Evolutionary conservation across 1,284 basidiomycete species (phyloP), one percentile per base, ranked within the genome.

Genomic region (Ustilago lituana): DNA sequence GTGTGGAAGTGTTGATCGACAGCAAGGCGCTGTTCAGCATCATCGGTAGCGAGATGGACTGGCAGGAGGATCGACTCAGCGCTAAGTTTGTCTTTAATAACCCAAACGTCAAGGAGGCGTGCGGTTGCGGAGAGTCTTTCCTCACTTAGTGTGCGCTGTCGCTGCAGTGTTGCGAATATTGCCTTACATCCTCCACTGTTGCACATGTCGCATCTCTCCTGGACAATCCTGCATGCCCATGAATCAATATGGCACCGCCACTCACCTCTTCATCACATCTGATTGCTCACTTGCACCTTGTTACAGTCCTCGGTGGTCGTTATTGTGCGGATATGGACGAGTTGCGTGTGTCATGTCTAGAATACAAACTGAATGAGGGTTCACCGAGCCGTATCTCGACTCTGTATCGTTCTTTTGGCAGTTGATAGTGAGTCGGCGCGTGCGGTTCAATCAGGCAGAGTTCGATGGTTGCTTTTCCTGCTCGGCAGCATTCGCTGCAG

Each of bases 31-130:
- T 99, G 68, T 98, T 99, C 83, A 94, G 91, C 64, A 96, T 99
- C 79, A 98, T 99, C 72, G 96, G 96, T 37, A 94, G 92, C 81
- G 91, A 91, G 85, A 99, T 99, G 96, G 94, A 96, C 82, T 98
- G 96, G 96, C 87, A 90, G 67, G 96, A 98, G 85, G 72, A 78
- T 43, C 66, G 53, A 20, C 56, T 71, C 36, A 65, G 61, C 22
- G 89, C 92, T 52, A 93, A 92, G 84, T 96, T 97, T 77, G 89
- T 91, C 23, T 96, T 97, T 84, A 90, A 91, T 84, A 96, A 84
- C 60, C 84, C 84, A 1, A 84, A 84, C 49, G 79, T 84, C 64
- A 92, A 91, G 84, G 94, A 95, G 78, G 91, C 92, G 11, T 96
- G 93, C 82, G 93, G 93, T 54, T 96, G 93, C 79, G 93, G 93